A percentile compares a stretch with the other conserved stretches of the same genome.
Conservation (phyloP, 108 stramenopile genomes). For the Skeletonema menzelii region DNA sequence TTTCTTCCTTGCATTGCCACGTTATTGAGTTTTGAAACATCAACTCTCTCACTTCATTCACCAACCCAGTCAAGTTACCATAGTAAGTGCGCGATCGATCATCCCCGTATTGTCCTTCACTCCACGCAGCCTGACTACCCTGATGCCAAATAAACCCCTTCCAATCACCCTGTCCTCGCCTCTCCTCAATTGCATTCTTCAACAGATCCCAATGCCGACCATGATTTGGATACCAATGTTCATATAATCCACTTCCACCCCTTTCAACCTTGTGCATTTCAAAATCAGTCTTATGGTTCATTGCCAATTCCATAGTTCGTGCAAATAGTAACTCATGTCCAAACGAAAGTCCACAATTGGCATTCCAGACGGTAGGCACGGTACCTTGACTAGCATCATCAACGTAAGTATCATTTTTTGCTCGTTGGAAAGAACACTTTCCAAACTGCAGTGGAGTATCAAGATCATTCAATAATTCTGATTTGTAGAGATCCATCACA, state of each 20-base stretch:
- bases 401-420: background rate
- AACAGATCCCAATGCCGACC: constrained; percentile 8
- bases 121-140: constrained; percentile 2
- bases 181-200: background rate
- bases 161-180: background rate
- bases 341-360: constrained; percentile 6
- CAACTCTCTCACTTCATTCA: background rate
- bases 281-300: background rate
- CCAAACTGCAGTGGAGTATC: background rate
- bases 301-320: constrained; percentile 2
- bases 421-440: background rate
- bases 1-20: constrained; percentile 16
- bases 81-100: background rate
- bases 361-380: background rate
- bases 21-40: constrained; percentile 11
- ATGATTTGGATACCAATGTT: constrained; percentile 9
- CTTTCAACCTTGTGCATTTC: constrained; percentile 4
- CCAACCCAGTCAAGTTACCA: constrained; percentile 16
- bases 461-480: background rate
- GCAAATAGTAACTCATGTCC: constrained; percentile 15
- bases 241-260: constrained; percentile 9
- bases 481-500: background rate
- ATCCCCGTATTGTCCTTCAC: background rate
- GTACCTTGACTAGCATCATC: background rate
- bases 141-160: constrained; percentile 15